Conservation (phyloP, 169 alveolate species). For the Plasmodium yoelii region DNA sequence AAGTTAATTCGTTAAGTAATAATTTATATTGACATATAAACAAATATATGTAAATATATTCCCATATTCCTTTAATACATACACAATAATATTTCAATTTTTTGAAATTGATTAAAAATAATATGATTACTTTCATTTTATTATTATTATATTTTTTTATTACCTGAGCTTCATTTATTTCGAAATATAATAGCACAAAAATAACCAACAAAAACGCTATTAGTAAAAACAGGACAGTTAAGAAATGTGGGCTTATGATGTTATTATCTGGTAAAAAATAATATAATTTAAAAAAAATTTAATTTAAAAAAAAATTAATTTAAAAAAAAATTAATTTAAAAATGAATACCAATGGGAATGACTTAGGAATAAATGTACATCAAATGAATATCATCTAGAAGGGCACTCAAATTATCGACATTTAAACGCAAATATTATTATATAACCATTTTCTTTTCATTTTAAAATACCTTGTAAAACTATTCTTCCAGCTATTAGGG, state of each 20-base stretch:
- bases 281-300: background rate
- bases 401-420: too few species aligned
- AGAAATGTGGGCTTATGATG: slow-evolving; percentile 29
- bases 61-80: background rate
- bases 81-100: background rate
- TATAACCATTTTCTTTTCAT: background rate
- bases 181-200: slow-evolving; percentile 24
- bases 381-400: too few species aligned
- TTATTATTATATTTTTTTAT: background rate
- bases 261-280: slow-evolving; percentile 19
- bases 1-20: too few species aligned
- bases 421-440: too few species aligned
- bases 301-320: background rate
- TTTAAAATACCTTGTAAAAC: slow-evolving; percentile 16
- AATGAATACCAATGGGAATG: background rate
- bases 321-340: background rate
- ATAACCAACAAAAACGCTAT: slow-evolving; percentile 16
- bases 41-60: background rate
- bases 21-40: too few species aligned
- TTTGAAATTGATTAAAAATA: too few species aligned
- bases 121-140: too few species aligned
- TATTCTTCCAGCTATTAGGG: slow-evolving; percentile 8
- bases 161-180: slow-evolving; percentile 52
- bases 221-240: slow-evolving; percentile 16
- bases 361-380: too few species aligned